Base-by-base conservation (phyloP, 1,139 yeast genomes). In the Yamadazyma pseudoaaseri region DNA sequence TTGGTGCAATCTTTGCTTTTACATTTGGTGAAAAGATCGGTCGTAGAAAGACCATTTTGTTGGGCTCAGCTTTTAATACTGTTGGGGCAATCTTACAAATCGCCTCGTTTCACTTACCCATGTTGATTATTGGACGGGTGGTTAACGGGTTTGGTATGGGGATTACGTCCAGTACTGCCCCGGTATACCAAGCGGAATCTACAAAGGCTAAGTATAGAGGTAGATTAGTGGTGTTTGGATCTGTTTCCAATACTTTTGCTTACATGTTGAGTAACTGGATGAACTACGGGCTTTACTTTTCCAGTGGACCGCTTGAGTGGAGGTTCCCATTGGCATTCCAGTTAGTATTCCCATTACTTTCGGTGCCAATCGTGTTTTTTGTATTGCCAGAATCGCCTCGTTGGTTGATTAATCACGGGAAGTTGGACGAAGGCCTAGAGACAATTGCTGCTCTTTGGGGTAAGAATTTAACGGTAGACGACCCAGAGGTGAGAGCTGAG, bases 381-480 rank as follows among this genome's bases (percentile, higher is more conserved):
- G 38, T 52, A 26, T 45, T 60, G n/a, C 77, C 77, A 3, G 76
- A 71, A 47, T 65, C 74, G 4, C 75, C 76, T 6, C 55, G 73
- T 37, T 68, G 71, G 70, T 49, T 66, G 29, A 43, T 65, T 15
- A 36, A 29, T 17, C 47, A 48, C 27, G 48, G 38, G 2, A 36
- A 36, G 24, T 27, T 33, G 4, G 50, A 45, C 8, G 48, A 44
- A 37, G 49, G 48, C 1, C 36, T 45, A 18, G 34, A 41, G 15
- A 34, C 39, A 12, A 42, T 45, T 21, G 39, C 48, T 14, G 15
- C 26, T 14, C 43, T 44, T 30, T 39, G 48, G 42, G 48, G 46
- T 5, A 37, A 41, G 14, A 33, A 37, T 17, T 17, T 38, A 9
- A 9, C 38, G 3, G 16, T 32, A 3, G 39, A 36, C 9, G 24